These are phyloP conservation scores for Leptographium radiaticola DNA, from an alignment of 2,329 filamentous ascomycete genomes.

Conservation along the genomic window DNA sequence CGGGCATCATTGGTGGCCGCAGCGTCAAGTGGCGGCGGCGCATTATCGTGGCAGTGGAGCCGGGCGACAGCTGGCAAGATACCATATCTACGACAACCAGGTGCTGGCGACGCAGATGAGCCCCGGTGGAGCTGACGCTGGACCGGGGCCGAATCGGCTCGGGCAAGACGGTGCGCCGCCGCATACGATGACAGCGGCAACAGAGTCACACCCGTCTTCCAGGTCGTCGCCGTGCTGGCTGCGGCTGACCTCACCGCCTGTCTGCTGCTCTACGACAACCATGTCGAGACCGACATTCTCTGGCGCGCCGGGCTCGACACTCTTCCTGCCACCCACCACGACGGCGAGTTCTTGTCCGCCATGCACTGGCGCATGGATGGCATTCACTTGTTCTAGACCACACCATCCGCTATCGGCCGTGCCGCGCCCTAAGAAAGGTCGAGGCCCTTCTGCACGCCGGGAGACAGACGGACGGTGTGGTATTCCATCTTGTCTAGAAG, in stretches of 20 bases:
- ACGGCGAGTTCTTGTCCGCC: slow-evolving; percentile 15
- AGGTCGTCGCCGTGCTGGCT: slow-evolving; percentile 63
- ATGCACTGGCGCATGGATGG: too few relatives aligned
- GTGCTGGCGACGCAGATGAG: slow-evolving; percentile 72
- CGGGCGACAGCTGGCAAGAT: slow-evolving; percentile 72
- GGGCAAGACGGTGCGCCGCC: slow-evolving; percentile 42
- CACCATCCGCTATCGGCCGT: too few relatives aligned
- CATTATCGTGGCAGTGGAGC: slow-evolving; percentile 62
- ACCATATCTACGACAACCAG: slow-evolving; percentile 87
- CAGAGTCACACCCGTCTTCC: slow-evolving; percentile 87
- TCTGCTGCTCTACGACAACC: slow-evolving; percentile 66
- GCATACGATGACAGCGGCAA: slow-evolving; percentile 75
- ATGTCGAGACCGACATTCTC: slow-evolving; percentile 68
- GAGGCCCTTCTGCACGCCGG: too few relatives aligned
- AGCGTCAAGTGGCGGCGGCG: slow-evolving; percentile 89
- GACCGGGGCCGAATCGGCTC: slow-evolving; percentile 21
- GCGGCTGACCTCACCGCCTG: slow-evolving; percentile 58
- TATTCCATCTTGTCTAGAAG: too few relatives aligned
- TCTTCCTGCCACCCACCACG: slow-evolving; percentile 36
- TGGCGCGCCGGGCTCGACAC: slow-evolving; percentile 59
- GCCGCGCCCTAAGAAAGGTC: too few relatives aligned
- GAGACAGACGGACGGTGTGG: too few relatives aligned
- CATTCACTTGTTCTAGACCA: too few relatives aligned
- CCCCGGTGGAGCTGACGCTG: too few relatives aligned
- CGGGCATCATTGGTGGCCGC: slow-evolving; percentile 75